A percentile compares a stretch with the other conserved stretches of the same genome.
phyloP scores from a whole-genome alignment of 495 filamentous ascomycete genomes.

The Tuber magnatum region DNA sequence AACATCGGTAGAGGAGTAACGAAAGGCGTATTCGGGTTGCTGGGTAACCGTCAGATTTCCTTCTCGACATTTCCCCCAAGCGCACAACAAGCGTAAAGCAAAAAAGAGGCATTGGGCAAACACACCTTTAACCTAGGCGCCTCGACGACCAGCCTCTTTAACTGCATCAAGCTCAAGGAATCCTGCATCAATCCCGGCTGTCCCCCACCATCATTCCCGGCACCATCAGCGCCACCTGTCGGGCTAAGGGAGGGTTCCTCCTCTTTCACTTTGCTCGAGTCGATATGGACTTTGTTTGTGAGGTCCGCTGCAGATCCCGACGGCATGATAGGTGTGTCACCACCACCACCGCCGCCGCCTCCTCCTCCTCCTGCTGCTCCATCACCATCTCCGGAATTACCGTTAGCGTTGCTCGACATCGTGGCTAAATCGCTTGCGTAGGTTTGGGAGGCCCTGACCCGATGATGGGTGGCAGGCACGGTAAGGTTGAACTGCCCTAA shows the following conservation, averaged over 20 bases:
- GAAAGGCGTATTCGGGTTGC: slow-evolving; percentile 84
- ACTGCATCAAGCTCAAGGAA: slow-evolving; percentile 74
- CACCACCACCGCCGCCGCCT: not conserved
- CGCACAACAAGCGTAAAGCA: not conserved
- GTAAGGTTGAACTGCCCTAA: not conserved
- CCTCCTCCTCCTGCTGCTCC: too few relatives aligned
- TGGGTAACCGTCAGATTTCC: slow-evolving; percentile 39
- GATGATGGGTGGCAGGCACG: not conserved
- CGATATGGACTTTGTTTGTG: slow-evolving; percentile 28
- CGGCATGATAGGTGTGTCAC: not conserved
- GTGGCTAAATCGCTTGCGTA: not conserved
- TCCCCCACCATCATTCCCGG: slow-evolving; percentile 6
- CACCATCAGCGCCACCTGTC: not conserved
- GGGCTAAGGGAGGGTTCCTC: slow-evolving; percentile 5
- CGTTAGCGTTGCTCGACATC: not conserved
- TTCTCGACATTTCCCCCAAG: not conserved
- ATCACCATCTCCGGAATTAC: not conserved
- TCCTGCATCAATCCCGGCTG: slow-evolving; percentile 46
- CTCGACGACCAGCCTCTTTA: slow-evolving; percentile 71
- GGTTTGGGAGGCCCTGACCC: not conserved
- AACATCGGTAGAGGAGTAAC: slow-evolving; percentile 72
- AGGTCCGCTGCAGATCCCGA: slow-evolving; percentile 12
- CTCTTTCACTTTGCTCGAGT: slow-evolving; percentile 30
- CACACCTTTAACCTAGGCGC: slow-evolving; percentile 23
- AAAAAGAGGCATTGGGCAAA: not conserved